phyloP scores from a whole-genome alignment of 257 asterid species.

The Haberlea rhodopensis region DNA sequence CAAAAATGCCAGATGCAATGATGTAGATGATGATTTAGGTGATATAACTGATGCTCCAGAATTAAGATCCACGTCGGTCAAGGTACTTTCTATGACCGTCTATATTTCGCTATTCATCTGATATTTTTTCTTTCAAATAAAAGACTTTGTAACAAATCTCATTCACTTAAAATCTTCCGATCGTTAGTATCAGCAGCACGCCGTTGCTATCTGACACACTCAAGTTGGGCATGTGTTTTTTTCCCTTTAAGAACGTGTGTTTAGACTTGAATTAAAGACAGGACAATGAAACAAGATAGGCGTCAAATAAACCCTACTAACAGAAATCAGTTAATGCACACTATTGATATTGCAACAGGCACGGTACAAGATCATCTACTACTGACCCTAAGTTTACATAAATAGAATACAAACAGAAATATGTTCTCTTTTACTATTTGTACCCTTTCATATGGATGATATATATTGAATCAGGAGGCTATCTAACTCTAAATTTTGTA shows the following conservation, averaged over 20 bases:
- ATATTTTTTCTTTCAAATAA: not conserved
- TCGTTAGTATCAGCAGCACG: constrained; percentile 2
- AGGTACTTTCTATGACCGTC: constrained; percentile 42
- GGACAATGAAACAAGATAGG: too few relatives aligned
- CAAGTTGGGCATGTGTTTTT: not conserved
- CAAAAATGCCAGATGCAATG: constrained; percentile 39
- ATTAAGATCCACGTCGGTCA: constrained; percentile 46
- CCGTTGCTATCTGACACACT: constrained; percentile 4
- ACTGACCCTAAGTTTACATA: too few relatives aligned
- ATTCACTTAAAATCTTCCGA: not conserved
- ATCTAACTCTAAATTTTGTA: not conserved
- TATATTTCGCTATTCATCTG: not conserved
- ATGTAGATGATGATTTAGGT: constrained; percentile 39
- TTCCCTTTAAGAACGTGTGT: constrained; percentile 1
- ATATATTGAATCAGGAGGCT: too few relatives aligned
- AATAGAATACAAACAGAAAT: too few relatives aligned
- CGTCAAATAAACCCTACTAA: too few relatives aligned
- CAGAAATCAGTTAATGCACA: too few relatives aligned
- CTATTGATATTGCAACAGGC: too few relatives aligned
- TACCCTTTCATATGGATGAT: too few relatives aligned
- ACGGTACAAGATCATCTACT: too few relatives aligned
- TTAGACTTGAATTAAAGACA: constrained; percentile 4
- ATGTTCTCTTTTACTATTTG: too few relatives aligned
- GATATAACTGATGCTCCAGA: constrained; percentile 57
- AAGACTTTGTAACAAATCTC: constrained; percentile 5